Conservation (phyloP, 2,329 filamentous ascomycete species). For the Cordyceps javanica region DNA sequence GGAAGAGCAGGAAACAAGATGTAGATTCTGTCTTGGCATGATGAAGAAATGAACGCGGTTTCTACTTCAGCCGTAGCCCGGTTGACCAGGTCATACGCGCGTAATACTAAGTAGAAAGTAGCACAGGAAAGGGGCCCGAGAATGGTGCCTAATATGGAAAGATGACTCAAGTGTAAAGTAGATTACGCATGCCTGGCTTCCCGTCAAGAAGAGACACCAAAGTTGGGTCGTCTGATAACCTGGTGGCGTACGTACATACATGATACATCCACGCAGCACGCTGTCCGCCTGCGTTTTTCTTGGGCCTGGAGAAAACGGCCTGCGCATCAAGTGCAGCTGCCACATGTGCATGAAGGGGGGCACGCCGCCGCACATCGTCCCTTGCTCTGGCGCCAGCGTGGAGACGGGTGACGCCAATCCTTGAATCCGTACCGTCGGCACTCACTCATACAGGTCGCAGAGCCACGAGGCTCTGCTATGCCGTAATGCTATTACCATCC, state of each 20-base stretch:
- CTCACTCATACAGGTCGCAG: not conserved
- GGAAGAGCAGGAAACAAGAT: not conserved
- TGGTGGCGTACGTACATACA: not conserved
- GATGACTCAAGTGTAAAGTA: not conserved
- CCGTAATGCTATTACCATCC: not conserved
- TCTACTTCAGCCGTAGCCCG: no score
- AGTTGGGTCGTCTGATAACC: constrained; percentile 4
- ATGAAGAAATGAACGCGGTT: not conserved
- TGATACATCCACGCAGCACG: not conserved
- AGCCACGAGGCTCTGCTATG: not conserved
- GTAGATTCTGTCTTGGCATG: not conserved
- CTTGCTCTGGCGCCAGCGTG: not conserved
- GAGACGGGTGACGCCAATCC: constrained; percentile 1
- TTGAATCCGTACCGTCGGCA: not conserved
- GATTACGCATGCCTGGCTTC: not conserved
- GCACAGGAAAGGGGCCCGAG: not conserved
- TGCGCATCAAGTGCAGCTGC: not conserved
- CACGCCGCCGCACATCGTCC: constrained; percentile 3
- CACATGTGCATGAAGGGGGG: constrained; percentile 1
- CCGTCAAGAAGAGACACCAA: not conserved
- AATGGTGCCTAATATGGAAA: not conserved
- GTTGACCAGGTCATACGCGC: not conserved
- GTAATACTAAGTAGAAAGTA: no score
- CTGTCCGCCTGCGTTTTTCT: not conserved
- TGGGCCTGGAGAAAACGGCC: not conserved